Evolutionary conservation across 371 early-diverging fungal genomes (phyloP).

Genomic region (Mortierella sp.): DNA sequence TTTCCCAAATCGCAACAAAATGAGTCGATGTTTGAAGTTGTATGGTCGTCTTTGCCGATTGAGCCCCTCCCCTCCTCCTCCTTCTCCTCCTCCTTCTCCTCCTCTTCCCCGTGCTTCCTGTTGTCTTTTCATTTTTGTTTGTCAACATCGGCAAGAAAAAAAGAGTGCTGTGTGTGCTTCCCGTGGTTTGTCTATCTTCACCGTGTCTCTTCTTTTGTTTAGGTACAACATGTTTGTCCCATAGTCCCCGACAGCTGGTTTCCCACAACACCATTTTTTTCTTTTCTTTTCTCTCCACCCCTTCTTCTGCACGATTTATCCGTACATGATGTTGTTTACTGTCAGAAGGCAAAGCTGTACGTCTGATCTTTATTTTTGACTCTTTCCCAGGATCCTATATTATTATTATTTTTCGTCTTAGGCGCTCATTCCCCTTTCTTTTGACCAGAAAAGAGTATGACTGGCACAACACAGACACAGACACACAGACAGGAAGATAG

Average conservation of each 20-base stretch:
- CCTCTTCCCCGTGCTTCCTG: background rate
- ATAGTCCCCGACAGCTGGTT: background rate
- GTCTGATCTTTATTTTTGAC: background rate
- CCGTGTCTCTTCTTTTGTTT: background rate
- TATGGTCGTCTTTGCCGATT: too few relatives aligned
- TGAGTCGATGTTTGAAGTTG: too few relatives aligned
- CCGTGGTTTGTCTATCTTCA: background rate
- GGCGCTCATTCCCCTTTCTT: background rate
- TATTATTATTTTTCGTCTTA: background rate
- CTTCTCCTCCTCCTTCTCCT: background rate
- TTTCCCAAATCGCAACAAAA: too few relatives aligned
- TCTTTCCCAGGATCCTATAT: too few relatives aligned
- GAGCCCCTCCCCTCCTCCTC: too few relatives aligned
- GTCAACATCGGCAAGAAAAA: background rate
- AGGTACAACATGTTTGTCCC: too few relatives aligned
- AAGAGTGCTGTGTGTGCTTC: background rate
- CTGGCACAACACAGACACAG: too few relatives aligned
- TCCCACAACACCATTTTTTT: background rate
- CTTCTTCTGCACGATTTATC: background rate
- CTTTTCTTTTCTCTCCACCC: background rate
- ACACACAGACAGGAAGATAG: background rate
- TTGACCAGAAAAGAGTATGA: background rate
- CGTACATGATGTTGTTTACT: background rate
- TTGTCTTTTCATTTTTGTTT: background rate
- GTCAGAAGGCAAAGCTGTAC: background rate